Conservation (phyloP, 495 filamentous ascomycete genomes). For the Hypoxylon trugodes region DNA sequence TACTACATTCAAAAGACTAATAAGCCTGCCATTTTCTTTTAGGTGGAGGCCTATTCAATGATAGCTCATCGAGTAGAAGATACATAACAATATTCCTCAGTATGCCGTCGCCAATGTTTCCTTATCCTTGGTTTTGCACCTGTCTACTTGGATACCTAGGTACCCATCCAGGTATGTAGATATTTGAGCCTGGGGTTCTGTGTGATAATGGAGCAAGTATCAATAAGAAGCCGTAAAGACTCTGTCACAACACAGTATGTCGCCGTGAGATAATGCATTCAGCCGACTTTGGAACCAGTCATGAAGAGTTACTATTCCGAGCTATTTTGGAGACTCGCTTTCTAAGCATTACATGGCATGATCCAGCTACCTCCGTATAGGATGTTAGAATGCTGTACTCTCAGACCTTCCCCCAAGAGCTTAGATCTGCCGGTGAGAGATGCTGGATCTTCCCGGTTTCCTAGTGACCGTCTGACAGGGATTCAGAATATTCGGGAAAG, state of each 20-base stretch:
- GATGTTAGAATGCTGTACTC: constrained; percentile 6
- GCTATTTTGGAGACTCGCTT: constrained; percentile 5
- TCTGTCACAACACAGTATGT: constrained; percentile 23
- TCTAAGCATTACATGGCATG: constrained; percentile 8
- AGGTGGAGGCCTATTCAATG: no score
- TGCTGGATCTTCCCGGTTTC: constrained; percentile 8
- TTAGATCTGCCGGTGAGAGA: constrained; percentile 13
- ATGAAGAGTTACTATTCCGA: constrained; percentile 24
- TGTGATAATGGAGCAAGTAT: neutral
- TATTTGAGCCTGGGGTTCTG: no score
- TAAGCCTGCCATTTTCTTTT: no score
- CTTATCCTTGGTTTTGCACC: constrained; percentile 5
- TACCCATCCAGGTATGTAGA: no score
- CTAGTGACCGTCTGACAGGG: constrained; percentile 18
- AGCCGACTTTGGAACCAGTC: constrained; percentile 24
- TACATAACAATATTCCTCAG: no score
- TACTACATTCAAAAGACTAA: no score
- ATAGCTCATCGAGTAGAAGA: no score
- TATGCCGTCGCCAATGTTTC: neutral
- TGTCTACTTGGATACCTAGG: no score
- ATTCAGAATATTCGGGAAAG: constrained; percentile 12
- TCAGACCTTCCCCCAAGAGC: neutral
- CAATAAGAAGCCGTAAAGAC: neutral
- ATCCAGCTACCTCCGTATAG: constrained; percentile 13
- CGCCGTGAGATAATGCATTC: constrained; percentile 31